Conservation (phyloP, 176 grass and related monocot species). For the Ensete glaucum region DNA sequence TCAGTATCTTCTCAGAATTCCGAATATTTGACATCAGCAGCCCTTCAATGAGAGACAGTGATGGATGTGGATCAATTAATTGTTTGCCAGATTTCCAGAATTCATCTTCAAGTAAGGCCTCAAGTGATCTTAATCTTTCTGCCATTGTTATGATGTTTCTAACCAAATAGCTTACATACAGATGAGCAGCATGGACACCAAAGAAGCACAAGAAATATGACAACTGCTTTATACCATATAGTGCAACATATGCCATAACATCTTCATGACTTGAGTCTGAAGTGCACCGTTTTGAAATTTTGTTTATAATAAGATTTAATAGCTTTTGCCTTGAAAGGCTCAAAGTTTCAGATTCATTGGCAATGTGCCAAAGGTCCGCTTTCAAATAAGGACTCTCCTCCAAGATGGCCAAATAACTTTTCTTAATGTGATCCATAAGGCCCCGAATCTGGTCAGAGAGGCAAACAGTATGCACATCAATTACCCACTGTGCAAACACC, state of each 20-base stretch:
- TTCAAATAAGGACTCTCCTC: conserved; percentile 37
- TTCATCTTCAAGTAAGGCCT: conserved; percentile 40
- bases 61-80: conserved; percentile 46
- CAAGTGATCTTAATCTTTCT: conserved; percentile 42
- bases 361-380: conserved; percentile 18
- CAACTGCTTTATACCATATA: conserved; percentile 59
- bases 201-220: conserved; percentile 73
- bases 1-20: conserved; percentile 35
- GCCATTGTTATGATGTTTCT: conserved; percentile 37
- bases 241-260: conserved; percentile 36
- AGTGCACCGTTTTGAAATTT: conserved; percentile 25
- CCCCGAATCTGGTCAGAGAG: conserved; percentile 41
- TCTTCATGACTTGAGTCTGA: conserved; percentile 27
- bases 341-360: conserved; percentile 22
- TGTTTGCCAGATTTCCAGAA: conserved; percentile 29
- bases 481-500: conserved; percentile 19
- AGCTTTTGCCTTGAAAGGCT: conserved; percentile 56
- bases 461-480: conserved; percentile 49
- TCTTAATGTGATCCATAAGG: conserved; percentile 37
- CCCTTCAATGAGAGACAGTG: conserved; percentile 39
- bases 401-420: conserved; percentile 40
- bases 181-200: conserved; percentile 55
- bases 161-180: conserved; percentile 46
- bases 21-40: conserved; percentile 37
- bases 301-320: conserved; percentile 43